A percentile compares a stretch with the other conserved stretches of the same genome.
Evolutionary conservation across 257 asterid genomes (phyloP).

Genomic region (Plantago ovata): DNA sequence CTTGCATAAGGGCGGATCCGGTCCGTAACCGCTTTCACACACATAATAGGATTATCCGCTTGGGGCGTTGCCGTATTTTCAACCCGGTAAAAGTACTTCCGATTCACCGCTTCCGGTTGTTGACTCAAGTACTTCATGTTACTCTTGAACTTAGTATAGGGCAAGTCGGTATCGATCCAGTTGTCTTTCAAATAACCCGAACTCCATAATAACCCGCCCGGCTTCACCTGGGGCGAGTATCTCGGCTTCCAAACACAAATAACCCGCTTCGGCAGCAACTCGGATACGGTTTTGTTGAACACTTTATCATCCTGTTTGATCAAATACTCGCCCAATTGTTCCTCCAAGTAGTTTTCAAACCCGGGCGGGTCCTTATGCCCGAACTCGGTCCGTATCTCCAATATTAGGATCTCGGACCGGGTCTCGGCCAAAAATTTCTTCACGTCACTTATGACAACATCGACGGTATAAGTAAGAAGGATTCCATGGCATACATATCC

Average conservation of each 20-base stretch:
- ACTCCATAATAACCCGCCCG: constrained; percentile 61
- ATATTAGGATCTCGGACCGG: constrained; percentile 56
- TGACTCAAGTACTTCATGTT: constrained; percentile 59
- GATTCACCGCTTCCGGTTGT: constrained; percentile 39
- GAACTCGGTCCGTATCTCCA: constrained; percentile 80
- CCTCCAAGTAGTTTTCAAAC: constrained; percentile 54
- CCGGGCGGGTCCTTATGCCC: constrained; percentile 89
- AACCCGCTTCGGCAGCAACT: constrained; percentile 65
- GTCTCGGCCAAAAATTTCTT: constrained; percentile 63
- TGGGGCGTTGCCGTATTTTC: constrained; percentile 92
- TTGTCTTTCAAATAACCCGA: constrained; percentile 61
- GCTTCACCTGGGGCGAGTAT: constrained; percentile 45
- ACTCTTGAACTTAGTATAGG: constrained; percentile 78
- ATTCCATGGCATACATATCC: constrained; percentile 74
- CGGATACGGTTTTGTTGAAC: constrained; percentile 52
- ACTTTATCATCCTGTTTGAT: constrained; percentile 66
- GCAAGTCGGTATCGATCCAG: constrained; percentile 86
- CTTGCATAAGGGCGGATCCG: constrained; percentile 70
- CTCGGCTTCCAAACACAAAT: constrained; percentile 90
- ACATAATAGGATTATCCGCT: constrained; percentile 77
- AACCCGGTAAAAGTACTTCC: constrained; percentile 76
- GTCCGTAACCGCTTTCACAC: constrained; percentile 72
- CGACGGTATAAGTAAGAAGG: constrained; percentile 49
- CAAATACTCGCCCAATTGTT: constrained; percentile 58
- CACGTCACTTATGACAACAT: constrained; percentile 56